Conservation (phyloP, 306 rosid genomes). For the Datisca glomerata region DNA sequence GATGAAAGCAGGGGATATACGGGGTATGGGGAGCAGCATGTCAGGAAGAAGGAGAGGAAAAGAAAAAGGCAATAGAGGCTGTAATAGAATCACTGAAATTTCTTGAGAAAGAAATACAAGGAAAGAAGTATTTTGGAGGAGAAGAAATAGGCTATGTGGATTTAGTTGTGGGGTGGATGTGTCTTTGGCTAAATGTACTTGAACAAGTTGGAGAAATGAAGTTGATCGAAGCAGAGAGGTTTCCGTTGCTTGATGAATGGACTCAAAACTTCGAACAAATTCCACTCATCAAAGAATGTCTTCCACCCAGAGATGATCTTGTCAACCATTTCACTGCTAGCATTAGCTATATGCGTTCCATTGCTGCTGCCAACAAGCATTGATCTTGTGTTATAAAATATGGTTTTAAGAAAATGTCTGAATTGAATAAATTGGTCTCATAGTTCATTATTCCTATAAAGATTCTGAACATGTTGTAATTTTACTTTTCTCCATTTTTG, state of each 20-base stretch:
- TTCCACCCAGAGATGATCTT: slow-evolving; percentile 9
- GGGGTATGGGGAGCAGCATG: slow-evolving; percentile 41
- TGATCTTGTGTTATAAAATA: too few species aligned
- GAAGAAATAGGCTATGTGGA: slow-evolving; percentile 37
- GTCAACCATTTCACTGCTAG: slow-evolving; percentile 6
- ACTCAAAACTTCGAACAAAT: slow-evolving; percentile 30
- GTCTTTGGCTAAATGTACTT: slow-evolving; percentile 31
- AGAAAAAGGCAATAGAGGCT: slow-evolving; percentile 34
- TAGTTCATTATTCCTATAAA: too few species aligned
- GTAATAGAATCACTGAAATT: slow-evolving; percentile 33
- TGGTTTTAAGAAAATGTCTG: too few species aligned
- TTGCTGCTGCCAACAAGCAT: too few species aligned
- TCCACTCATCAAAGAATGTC: slow-evolving; percentile 33
- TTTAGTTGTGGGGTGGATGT: slow-evolving; percentile 34
- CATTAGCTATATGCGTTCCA: slow-evolving; percentile 6
- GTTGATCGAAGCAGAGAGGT: slow-evolving; percentile 26
- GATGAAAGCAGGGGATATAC: slow-evolving; percentile 28
- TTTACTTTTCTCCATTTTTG: too few species aligned
- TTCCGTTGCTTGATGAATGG: slow-evolving; percentile 44
- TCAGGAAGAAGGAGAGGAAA: slow-evolving; percentile 29
- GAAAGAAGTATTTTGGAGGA: slow-evolving; percentile 45
- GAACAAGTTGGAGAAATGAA: slow-evolving; percentile 40
- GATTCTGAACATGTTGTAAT: too few species aligned
- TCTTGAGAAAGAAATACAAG: slow-evolving; percentile 28
- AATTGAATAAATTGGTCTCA: too few species aligned